Evolutionary conservation across 2,329 filamentous ascomycete species (phyloP), one percentile per base, ranked within the genome.

Genomic region (Colletotrichum karsti): DNA sequence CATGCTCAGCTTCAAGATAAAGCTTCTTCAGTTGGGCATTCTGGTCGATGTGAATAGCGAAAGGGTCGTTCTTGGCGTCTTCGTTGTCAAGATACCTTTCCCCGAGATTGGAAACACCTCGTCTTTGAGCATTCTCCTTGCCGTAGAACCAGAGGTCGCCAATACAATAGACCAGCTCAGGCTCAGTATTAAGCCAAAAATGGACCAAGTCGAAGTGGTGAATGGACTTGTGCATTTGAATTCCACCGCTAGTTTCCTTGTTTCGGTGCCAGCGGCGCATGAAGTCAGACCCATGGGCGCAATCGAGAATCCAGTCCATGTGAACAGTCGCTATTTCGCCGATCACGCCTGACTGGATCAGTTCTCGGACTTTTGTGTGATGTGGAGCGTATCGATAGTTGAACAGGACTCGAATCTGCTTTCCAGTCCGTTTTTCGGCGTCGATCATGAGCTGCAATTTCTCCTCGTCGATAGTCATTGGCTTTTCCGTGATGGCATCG

Each of bases 321-420:
- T 90, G 88, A 22, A 90, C 84, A 7, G 83, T 86, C 3, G 84
- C 85, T 3, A 90, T 85, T 9, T 78, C 79, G 1, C 88, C 88
- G 64, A 91, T 88, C 1, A 84, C 85, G 0, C 86, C 87, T 0
- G 84, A 82, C 3, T 78, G 81, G 4, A 90, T 71, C 1, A 90
- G 71, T 74, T 88, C 84, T 67, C 82, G 85, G 2, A 90, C 81
- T 68, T 86, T 88, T 13, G 87, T 90, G 76, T 90, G 89, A 77
- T 90, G 88, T n/a, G 88, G 88, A 41, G 88, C 88, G 72, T 90
- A 90, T 22, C 88, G 85, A 77, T 90, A 90, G 77, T 91, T 90
- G 81, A 90, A 90, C 0, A 86, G 87, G 1, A 90, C 88, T 15
- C 88, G 82, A 4, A 90, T 81, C 41, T 82, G 80, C 12, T 77